These are phyloP conservation scores for Naganishia vaughanmartiniae DNA, from an alignment of 768 basidiomycete genomes.

Conservation along the genomic window DNA sequence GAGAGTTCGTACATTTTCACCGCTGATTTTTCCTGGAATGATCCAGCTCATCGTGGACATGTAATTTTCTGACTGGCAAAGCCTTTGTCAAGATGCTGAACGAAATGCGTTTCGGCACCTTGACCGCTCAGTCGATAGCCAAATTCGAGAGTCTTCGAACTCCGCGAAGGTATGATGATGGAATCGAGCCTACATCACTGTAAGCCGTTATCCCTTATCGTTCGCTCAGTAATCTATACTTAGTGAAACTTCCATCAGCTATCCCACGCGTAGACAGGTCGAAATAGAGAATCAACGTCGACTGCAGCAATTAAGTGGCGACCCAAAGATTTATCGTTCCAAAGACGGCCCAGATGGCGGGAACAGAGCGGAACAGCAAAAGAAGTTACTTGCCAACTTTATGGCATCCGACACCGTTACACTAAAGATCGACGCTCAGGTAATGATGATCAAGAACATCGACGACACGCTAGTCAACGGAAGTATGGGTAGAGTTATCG, in stretches of 20 bases:
- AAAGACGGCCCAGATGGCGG: slow-evolving; percentile 13
- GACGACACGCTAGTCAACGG: slow-evolving; percentile 92
- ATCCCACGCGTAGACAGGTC: slow-evolving; percentile 88
- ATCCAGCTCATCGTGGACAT: background rate
- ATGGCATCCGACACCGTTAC: slow-evolving; percentile 75
- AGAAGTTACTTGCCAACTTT: slow-evolving; percentile 81
- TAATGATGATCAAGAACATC: slow-evolving; percentile 93
- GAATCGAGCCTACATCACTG: slow-evolving; percentile 86
- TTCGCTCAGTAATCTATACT: background rate
- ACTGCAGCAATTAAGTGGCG: slow-evolving; percentile 62
- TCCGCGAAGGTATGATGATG: slow-evolving; percentile 71
- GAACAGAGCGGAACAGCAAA: slow-evolving; percentile 59
- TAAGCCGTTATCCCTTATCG: slow-evolving; percentile 52
- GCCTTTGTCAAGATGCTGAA: slow-evolving; percentile 95
- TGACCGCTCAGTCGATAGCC: slow-evolving; percentile 64
- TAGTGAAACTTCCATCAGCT: slow-evolving; percentile 56
- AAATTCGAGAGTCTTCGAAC: slow-evolving; percentile 72
- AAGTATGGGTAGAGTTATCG: slow-evolving; percentile 77
- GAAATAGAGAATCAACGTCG: slow-evolving; percentile 74
- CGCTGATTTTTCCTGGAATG: background rate
- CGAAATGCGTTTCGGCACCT: slow-evolving; percentile 88
- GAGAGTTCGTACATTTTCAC: slow-evolving; percentile 59
- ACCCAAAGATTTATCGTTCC: slow-evolving; percentile 57
- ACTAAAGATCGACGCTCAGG: slow-evolving; percentile 78
- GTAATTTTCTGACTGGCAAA: slow-evolving; percentile 43